Percentiles rank a stretch among this genome's conserved stretches.
Evolutionary conservation across 352 stramenopile species (phyloP).

Genomic region (Globisporangium cederbergense): DNA sequence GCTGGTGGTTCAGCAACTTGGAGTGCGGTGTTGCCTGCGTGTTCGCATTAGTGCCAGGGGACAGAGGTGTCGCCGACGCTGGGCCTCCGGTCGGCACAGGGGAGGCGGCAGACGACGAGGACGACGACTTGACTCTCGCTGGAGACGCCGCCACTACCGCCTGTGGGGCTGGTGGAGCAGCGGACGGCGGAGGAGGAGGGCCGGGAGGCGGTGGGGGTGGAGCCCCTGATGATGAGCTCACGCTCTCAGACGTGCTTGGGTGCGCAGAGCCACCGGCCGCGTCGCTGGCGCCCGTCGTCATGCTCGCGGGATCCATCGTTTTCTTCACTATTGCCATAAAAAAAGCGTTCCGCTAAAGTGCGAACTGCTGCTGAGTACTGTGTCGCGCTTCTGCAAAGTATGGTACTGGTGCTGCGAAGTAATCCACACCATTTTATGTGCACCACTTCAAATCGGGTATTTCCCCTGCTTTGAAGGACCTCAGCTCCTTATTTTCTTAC

Average conservation of each 20-base stretch:
- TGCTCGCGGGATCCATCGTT: slow-evolving; percentile 9
- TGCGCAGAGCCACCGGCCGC: neutral
- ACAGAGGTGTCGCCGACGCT: slow-evolving; percentile 24
- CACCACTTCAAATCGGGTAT: neutral
- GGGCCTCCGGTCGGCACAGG: slow-evolving; percentile 5
- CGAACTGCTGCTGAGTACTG: neutral
- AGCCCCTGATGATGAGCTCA: slow-evolving; percentile 7
- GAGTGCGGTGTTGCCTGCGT: slow-evolving; percentile 43
- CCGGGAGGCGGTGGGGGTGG: slow-evolving; percentile 37
- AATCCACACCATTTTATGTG: slow-evolving; percentile 11
- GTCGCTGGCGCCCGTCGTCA: neutral
- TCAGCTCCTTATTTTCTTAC: neutral
- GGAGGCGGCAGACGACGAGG: neutral
- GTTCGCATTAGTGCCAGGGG: slow-evolving; percentile 23
- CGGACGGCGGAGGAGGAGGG: slow-evolving; percentile 27
- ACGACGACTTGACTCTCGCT: slow-evolving; percentile 15
- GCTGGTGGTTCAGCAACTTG: slow-evolving; percentile 69
- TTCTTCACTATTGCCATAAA: neutral
- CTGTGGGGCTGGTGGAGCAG: slow-evolving; percentile 14
- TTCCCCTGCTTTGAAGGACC: neutral
- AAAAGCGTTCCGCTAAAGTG: slow-evolving; percentile 1
- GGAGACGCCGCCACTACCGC: slow-evolving; percentile 5
- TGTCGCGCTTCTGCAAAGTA: neutral
- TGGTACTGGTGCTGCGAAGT: neutral
- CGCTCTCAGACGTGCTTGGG: neutral